Evolutionary conservation across 1,139 yeast genomes (phyloP).

Genomic region (Debaryomyces robertsiae): DNA sequence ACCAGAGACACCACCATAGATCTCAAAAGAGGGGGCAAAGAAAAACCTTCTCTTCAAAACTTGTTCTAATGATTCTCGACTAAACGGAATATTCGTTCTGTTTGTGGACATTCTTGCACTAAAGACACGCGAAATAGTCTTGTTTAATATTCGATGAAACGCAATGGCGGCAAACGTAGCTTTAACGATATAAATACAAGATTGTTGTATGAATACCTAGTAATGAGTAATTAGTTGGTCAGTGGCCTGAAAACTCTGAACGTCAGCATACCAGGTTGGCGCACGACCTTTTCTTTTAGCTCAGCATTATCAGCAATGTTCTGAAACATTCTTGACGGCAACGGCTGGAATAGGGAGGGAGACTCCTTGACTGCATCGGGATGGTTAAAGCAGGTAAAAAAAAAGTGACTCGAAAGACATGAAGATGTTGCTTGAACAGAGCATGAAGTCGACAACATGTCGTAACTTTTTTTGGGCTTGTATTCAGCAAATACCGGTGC

Average conservation of each 20-base stretch:
- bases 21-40: conserved; percentile 95
- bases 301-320: too few species aligned
- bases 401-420: too few species aligned
- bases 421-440: too few species aligned
- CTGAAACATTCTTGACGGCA: too few species aligned
- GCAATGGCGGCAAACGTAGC: conserved; percentile 5
- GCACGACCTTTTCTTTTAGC: not conserved
- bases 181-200: conserved; percentile 7
- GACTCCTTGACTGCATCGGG: too few species aligned
- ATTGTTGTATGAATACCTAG: not conserved
- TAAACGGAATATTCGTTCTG: conserved; percentile 49
- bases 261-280: not conserved
- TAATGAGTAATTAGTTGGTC: too few species aligned
- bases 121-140: conserved; percentile 11
- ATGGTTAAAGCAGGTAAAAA: too few species aligned
- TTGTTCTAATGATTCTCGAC: conserved; percentile 86
- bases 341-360: too few species aligned
- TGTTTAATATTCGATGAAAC: conserved; percentile 10
- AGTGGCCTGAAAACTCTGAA: not conserved
- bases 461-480: too few species aligned
- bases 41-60: conserved; percentile 94
- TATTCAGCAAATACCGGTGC: too few species aligned
- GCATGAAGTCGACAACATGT: too few species aligned
- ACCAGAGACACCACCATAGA: conserved; percentile 98
- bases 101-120: conserved; percentile 32